Conservation (phyloP, 371 early-diverging fungal genomes). For the Fennellomyces sp. region DNA sequence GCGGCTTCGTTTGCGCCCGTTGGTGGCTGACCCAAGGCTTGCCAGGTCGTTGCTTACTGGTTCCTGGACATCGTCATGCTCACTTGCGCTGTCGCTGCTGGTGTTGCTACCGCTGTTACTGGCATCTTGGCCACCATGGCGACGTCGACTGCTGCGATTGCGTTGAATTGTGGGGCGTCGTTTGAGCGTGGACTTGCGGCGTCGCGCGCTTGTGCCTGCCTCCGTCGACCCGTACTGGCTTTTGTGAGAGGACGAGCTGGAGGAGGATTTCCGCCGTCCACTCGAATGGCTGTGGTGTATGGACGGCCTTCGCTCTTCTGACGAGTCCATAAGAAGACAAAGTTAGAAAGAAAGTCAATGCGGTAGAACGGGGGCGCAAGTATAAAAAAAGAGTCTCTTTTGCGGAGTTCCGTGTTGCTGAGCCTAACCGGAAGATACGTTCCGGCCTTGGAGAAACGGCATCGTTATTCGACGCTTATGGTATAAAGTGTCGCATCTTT, state of each 20-base stretch:
- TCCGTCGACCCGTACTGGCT: not conserved
- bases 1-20: not conserved
- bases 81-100: not conserved
- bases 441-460: not conserved
- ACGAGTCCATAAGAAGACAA: not conserved
- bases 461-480: too few species aligned
- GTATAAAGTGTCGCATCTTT: too few species aligned
- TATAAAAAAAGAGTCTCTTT: slow-evolving; percentile 3
- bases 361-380: slow-evolving; percentile 1
- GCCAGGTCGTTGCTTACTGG: not conserved
- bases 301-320: not conserved
- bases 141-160: not conserved
- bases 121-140: not conserved
- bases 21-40: slow-evolving; percentile 5
- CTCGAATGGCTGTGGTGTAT: not conserved
- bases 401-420: not conserved
- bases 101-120: not conserved
- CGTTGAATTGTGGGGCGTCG: not conserved
- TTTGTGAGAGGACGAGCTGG: not conserved
- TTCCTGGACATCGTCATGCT: not conserved
- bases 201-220: not conserved
- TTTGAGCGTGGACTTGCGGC: not conserved
- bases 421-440: not conserved
- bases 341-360: not conserved
- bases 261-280: not conserved